Base-by-base conservation (phyloP, 441 rosid species). In the Syzygium syzygioides region DNA sequence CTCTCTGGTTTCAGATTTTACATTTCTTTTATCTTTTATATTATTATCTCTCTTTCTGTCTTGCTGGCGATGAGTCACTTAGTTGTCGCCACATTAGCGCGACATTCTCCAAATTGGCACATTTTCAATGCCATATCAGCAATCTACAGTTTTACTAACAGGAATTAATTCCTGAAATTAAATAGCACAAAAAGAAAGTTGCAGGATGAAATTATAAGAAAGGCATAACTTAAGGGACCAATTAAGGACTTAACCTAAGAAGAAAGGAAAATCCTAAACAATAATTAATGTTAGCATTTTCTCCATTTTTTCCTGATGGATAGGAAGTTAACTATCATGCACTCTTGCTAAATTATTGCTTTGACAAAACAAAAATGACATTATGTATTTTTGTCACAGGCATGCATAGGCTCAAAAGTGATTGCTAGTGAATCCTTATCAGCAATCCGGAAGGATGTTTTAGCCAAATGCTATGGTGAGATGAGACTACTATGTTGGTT, bases 381-480 rank as follows among this genome's bases (percentile, higher is more conserved):
- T 57, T 45, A 64, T 83, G 76, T 71, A 32, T 90, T 53, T 88
- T 37, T 86, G 55, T 89, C 90, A 48, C 95, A 98, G 99, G 99
- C 99, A 89, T 95, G 99, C 93, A 97, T 98, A 88, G 99, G 99
- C 91, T 68, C 99, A 66, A 98, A 96, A 92, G 99, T 98, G 89
- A 96, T 98, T 88, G 99, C 99, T 55, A 98, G 99, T 88, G 99
- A 98, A 92, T 86, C 98, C 28, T 93, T 97, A 71, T 94, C 99
- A 86, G 98, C 99, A 86, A 95, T 98, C 91, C 94, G 99, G 90
- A 98, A 98, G 93, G 99, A 98, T 94, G 99, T 98, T 60, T 93
- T 98, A 91, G 97, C 99, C 88, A 98, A 98, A 94, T 98, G 99
- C 91, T 98, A 97, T 28, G 99, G 99, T 98, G 92, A 94, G 88